Evolutionary conservation across 345 rosid genomes (phyloP).

Genomic region (Rhodamnia argentea): DNA sequence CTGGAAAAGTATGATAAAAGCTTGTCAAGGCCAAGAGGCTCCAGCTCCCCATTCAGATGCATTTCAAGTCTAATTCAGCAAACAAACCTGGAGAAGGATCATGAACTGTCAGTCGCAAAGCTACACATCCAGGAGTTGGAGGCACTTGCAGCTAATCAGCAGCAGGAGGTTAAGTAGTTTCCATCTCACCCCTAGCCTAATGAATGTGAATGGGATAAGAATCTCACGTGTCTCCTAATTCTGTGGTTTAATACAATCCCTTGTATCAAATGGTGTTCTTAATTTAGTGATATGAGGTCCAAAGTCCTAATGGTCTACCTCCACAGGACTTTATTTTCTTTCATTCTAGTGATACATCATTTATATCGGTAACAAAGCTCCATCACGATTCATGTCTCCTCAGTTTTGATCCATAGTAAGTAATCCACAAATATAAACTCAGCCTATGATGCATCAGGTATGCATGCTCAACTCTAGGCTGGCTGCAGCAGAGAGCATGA

Average conservation of each 20-base stretch:
- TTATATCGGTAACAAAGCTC: neutral
- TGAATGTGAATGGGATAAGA: neutral
- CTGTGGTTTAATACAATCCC: neutral
- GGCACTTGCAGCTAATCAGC: slow-evolving; percentile 41
- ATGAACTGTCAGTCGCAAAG: slow-evolving; percentile 58
- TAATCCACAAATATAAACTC: neutral
- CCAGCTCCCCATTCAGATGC: slow-evolving; percentile 92
- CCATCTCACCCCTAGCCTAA: neutral
- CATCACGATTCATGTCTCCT: neutral
- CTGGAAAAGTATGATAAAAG: slow-evolving; percentile 45
- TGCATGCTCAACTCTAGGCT: slow-evolving; percentile 64
- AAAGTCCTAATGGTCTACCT: neutral
- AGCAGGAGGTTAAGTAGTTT: slow-evolving; percentile 59
- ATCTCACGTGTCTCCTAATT: neutral
- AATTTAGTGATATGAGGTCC: neutral
- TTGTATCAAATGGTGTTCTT: neutral
- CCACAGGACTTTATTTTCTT: neutral
- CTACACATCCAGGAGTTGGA: slow-evolving; percentile 67
- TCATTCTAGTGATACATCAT: neutral
- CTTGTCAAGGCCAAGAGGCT: slow-evolving; percentile 60
- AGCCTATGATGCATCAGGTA: slow-evolving; percentile 33
- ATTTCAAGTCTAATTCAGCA: slow-evolving; percentile 80
- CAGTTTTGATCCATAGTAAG: neutral
- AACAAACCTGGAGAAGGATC: slow-evolving; percentile 73
- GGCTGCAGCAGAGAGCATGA: slow-evolving; percentile 96